Base-by-base conservation (phyloP, 768 basidiomycete species). In the Neoboletus brunneissimus region DNA sequence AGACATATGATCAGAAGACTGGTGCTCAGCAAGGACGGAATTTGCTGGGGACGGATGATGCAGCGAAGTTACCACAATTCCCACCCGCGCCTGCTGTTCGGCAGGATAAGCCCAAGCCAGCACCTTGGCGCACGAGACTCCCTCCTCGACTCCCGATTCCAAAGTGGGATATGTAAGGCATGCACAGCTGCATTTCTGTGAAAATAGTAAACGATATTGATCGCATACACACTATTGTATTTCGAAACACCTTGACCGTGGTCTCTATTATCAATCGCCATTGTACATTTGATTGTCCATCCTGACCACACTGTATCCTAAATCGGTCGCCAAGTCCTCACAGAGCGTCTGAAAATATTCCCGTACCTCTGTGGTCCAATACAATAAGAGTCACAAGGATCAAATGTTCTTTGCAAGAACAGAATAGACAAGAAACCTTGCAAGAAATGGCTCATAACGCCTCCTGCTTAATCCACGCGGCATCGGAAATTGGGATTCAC, bases 111-210 rank as follows among this genome's bases (percentile, higher is more conserved):
- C 53, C 55, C 31, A 43, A 53, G 22, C 42, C 56, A 15, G 20
- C 22, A 15, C 49, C 55, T 5, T 71, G 71, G 67, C 62, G 65
- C 25, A 68, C 55, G 13, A 59, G 63, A 42, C 63, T 71, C 27
- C 71, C 70, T 20, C 63, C 69, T 51, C 67, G 71, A 10, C 61
- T 38, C 11, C 71, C 70, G 13, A 69, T 71, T 42, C 70, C 70
- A 23, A 71, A 67, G 55, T 71, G 70, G 70, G 68, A 68, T 23
- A 11, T 55, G 15, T 70, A 44, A 29, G 20, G n/a, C 20, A 5
- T 22, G 45, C 25, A 15, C 11, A 2, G 11, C 20, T 5, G 13
- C 32, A 20, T 44, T 55, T 41, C 23, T 40, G 25, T 29, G 25
- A 34, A 35, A 37, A 53, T 41, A 40, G 23, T 41, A 13, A 54